Evolutionary conservation across 2,329 filamentous ascomycete genomes (phyloP).

Genomic region (Claviceps arundinis): DNA sequence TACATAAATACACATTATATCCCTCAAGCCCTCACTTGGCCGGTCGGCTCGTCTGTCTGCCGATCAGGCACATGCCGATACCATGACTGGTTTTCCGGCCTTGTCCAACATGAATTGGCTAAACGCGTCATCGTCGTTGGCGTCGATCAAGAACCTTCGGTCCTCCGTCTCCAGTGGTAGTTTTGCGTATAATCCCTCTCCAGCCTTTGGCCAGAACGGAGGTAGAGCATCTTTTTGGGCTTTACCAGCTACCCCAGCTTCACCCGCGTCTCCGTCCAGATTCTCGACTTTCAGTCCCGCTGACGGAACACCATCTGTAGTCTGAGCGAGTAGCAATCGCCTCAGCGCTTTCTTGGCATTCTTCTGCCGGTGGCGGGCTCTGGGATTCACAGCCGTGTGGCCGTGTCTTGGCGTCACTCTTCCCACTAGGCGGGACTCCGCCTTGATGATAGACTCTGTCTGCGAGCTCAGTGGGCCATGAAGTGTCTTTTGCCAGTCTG

Average conservation of each 20-base stretch:
- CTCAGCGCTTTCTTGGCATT: constrained; percentile 21
- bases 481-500: constrained; percentile 23
- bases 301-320: constrained; percentile 13
- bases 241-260: background rate
- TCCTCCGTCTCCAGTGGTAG: constrained; percentile 26
- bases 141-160: constrained; percentile 21
- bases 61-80: constrained; percentile 15
- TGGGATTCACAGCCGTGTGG: constrained; percentile 15
- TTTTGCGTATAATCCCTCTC: constrained; percentile 26
- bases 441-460: background rate
- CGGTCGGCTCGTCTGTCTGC: no score
- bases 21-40: no score
- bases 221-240: constrained; percentile 20
- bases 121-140: constrained; percentile 29
- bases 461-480: constrained; percentile 4
- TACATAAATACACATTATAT: no score
- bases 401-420: constrained; percentile 16
- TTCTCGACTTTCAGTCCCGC: constrained; percentile 12
- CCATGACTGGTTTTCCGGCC: constrained; percentile 22
- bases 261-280: background rate
- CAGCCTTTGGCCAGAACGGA: constrained; percentile 26
- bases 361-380: constrained; percentile 18
- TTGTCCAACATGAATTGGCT: constrained; percentile 29
- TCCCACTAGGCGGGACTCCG: constrained; percentile 9
- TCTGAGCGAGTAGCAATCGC: constrained; percentile 14